These are phyloP conservation scores for Blastobotrys raffinosifermentans DNA, from an alignment of 1,139 yeast species.

Conservation along the genomic window DNA sequence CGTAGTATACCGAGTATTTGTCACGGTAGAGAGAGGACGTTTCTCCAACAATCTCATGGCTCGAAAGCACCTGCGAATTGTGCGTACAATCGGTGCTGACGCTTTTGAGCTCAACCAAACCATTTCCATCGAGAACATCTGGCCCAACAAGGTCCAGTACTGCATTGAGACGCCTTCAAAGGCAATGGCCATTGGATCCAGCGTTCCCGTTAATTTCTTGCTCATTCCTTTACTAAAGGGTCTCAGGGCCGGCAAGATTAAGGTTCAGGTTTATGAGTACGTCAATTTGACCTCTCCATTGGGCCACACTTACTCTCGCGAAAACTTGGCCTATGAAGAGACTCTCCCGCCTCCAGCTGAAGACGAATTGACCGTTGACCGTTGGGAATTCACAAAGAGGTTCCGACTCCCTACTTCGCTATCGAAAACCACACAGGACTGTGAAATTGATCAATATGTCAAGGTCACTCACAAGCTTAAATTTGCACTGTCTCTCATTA, in stretches of 20 bases:
- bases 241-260: slow-evolving; percentile 63
- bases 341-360: slow-evolving; percentile 40
- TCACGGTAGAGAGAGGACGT: slow-evolving; percentile 77
- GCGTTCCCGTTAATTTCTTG: slow-evolving; percentile 61
- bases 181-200: slow-evolving; percentile 86
- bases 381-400: slow-evolving; percentile 67
- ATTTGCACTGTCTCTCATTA: slow-evolving; percentile 55
- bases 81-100: slow-evolving; percentile 86
- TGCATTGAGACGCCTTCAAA: slow-evolving; percentile 79
- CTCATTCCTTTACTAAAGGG: slow-evolving; percentile 82
- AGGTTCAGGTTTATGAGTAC: slow-evolving; percentile 57
- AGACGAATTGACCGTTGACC: slow-evolving; percentile 44
- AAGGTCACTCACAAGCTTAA: slow-evolving; percentile 68
- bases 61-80: slow-evolving; percentile 69
- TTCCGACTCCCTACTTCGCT: slow-evolving; percentile 66
- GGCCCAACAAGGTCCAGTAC: slow-evolving; percentile 95
- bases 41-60: slow-evolving; percentile 61
- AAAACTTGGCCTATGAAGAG: slow-evolving; percentile 53
- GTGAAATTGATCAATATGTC: slow-evolving; percentile 50
- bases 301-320: slow-evolving; percentile 42
- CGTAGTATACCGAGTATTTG: slow-evolving; percentile 70
- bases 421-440: slow-evolving; percentile 77
- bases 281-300: slow-evolving; percentile 22
- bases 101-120: slow-evolving; percentile 86
- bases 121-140: slow-evolving; percentile 87